Conservation (phyloP, 2,329 filamentous ascomycete genomes). For the Byssoonygena ceratinophila region DNA sequence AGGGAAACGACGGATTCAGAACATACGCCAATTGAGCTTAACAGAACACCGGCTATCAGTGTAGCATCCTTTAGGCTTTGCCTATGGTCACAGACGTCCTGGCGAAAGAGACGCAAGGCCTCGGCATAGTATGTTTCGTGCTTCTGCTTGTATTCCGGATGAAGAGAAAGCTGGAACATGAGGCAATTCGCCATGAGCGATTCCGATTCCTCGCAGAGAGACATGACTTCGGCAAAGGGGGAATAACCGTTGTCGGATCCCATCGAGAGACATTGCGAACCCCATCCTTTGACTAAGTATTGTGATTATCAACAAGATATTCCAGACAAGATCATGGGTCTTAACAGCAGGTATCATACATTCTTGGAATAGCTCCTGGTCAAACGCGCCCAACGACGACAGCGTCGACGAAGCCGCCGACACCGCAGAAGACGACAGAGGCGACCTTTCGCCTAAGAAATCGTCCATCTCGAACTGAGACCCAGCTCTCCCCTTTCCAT, state of each 20-base stretch:
- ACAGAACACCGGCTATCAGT: constrained; percentile 13
- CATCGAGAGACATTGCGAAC: constrained; percentile 11
- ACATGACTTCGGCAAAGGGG: constrained; percentile 9
- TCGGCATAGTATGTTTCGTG: constrained; percentile 13
- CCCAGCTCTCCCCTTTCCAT: background rate
- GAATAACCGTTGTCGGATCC: constrained; percentile 11
- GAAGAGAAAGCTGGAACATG: constrained; percentile 13
- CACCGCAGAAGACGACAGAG: background rate
- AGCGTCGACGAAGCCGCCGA: background rate
- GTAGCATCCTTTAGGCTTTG: constrained; percentile 11
- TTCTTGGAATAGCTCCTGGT: constrained; percentile 13
- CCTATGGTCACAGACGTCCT: constrained; percentile 11
- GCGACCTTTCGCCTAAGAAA: background rate
- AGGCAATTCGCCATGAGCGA: constrained; percentile 16
- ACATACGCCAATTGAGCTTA: constrained; percentile 12
- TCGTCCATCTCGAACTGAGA: background rate
- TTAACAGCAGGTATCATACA: constrained; percentile 6
- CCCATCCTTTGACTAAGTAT: constrained; percentile 14
- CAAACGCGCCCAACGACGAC: constrained; percentile 9
- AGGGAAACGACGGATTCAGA: background rate
- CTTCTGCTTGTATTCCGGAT: constrained; percentile 12
- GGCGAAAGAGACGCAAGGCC: constrained; percentile 11
- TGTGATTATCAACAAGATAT: background rate
- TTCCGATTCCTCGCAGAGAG: constrained; percentile 12
- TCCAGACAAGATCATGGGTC: background rate